These are phyloP conservation scores for Sarocladium brachiariae DNA, from an alignment of 2,329 filamentous ascomycete species.

Conservation along the genomic window DNA sequence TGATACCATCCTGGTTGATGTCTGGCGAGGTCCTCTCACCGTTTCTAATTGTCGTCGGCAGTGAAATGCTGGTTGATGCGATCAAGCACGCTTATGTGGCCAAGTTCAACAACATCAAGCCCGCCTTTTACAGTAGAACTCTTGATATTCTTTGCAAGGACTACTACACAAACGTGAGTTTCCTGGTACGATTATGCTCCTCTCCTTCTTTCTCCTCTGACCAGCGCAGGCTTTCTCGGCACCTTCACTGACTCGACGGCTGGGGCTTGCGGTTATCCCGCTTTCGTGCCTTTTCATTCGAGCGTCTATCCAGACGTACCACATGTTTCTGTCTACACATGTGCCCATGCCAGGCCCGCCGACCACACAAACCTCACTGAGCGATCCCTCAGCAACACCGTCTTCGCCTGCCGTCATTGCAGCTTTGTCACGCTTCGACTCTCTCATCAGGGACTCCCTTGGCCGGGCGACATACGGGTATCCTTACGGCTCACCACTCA, in stretches of 20 bases:
- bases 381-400: conserved; percentile 54
- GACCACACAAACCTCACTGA: conserved; percentile 58
- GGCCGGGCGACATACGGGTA: conserved; percentile 65
- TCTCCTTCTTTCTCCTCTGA: conserved; percentile 10
- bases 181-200: neutral
- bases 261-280: conserved; percentile 87
- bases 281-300: conserved; percentile 93
- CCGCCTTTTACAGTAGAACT: conserved; percentile 80
- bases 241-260: conserved; percentile 79
- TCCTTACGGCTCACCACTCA: conserved; percentile 34
- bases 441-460: conserved; percentile 66
- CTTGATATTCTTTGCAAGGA: conserved; percentile 94
- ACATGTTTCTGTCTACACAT: conserved; percentile 92
- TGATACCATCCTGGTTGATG: conserved; percentile 70
- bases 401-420: conserved; percentile 70
- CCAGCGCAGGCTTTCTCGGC: conserved; percentile 74
- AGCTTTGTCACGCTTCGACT: conserved; percentile 72
- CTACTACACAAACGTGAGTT: conserved; percentile 83
- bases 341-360: conserved; percentile 66
- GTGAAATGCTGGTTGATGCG: conserved; percentile 90
- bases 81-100: conserved; percentile 95
- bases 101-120: conserved; percentile 97
- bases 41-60: conserved; percentile 88
- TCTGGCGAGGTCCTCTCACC: conserved; percentile 86
- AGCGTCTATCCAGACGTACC: conserved; percentile 89